phyloP scores from a whole-genome alignment of 208 protist genomes.

The Crithidia thermophila region DNA sequence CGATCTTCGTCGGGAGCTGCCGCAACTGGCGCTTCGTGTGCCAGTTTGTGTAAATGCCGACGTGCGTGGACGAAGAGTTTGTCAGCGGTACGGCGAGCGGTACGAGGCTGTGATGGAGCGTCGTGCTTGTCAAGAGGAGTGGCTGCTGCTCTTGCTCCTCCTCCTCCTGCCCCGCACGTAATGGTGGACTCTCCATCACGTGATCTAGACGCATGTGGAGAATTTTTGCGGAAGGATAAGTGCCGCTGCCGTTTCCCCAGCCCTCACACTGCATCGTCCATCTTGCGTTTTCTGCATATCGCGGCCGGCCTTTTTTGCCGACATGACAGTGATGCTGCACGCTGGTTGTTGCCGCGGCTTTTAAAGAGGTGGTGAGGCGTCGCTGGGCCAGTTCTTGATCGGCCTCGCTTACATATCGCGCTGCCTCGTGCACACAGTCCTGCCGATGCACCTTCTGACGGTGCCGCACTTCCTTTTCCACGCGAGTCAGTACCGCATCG shows the following conservation, averaged over 20 bases:
- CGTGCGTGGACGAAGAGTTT: too few relatives aligned
- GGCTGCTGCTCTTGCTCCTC: neutral
- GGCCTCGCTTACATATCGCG: neutral
- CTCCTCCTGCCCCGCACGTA: too few relatives aligned
- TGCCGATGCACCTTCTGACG: too few relatives aligned
- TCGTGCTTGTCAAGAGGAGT: neutral
- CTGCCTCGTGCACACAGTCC: neutral
- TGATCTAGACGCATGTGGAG: constrained; percentile 3
- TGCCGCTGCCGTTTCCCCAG: constrained; percentile 3
- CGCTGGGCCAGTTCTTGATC: neutral
- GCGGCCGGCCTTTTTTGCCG: too few relatives aligned
- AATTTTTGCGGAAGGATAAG: too few relatives aligned
- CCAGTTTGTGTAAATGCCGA: too few relatives aligned
- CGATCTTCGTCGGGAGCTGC: too few relatives aligned
- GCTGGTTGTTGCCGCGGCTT: neutral
- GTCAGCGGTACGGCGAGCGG: neutral
- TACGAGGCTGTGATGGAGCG: neutral
- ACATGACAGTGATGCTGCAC: neutral
- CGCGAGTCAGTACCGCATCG: neutral
- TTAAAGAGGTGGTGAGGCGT: too few relatives aligned
- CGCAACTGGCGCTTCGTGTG: too few relatives aligned
- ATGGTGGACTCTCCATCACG: neutral
- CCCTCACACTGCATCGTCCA: constrained; percentile 1
- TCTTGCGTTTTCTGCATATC: too few relatives aligned
- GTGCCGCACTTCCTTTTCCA: constrained; percentile 6